Base-by-base conservation (phyloP, 129 eudicot genomes). In the Saposhnikovia divaricata region DNA sequence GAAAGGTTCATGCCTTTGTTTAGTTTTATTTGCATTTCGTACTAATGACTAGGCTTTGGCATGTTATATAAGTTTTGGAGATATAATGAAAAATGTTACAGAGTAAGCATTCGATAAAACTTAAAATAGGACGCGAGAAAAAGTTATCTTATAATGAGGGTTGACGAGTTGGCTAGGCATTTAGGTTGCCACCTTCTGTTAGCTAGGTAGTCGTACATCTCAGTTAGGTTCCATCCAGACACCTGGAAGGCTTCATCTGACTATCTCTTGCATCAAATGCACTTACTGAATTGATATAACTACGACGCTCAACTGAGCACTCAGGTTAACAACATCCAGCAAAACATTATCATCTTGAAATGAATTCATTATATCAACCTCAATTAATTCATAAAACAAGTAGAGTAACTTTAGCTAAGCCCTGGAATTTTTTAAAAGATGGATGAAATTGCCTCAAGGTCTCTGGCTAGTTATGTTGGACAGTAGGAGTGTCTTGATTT, bases 1-100 rank as follows among this genome's bases (percentile, higher is more conserved):
- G 84, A 85, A 73, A 89, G 89, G 93, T 87, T 70, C 25, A 48
- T 82, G 40, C 25, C 42, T n/a, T 40, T 34, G 15, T 39, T 50
- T 31, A 31, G 73, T 31, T 28, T 31, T 68, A 68, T 68, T 28
- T 68, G 42, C 42, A 68, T 31, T 9, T 5, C 38, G 47, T 71
- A 71, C 75, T 71, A 39, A 19, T 70, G 72, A 66, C 19, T 66
- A 66, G 70, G 39, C 73, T n/a, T 3, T 31, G 23, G 23, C 42
- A 28, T 66, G 19, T n/a, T 31, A 68, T 11, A 66, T 28, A 28
- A 6, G 8, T 21, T 14, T 38, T 42, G 76, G 50, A 72, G 31
- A 38, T 72, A 3, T 7, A 21, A 40, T 40, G 27, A 38, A 72
- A 16, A 9, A 39, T 39, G 44, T 72, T 19, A 4, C 72, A 16